Evolutionary conservation across 2,329 filamentous ascomycete species (phyloP).

Genomic region (Penicillium janthinellum): DNA sequence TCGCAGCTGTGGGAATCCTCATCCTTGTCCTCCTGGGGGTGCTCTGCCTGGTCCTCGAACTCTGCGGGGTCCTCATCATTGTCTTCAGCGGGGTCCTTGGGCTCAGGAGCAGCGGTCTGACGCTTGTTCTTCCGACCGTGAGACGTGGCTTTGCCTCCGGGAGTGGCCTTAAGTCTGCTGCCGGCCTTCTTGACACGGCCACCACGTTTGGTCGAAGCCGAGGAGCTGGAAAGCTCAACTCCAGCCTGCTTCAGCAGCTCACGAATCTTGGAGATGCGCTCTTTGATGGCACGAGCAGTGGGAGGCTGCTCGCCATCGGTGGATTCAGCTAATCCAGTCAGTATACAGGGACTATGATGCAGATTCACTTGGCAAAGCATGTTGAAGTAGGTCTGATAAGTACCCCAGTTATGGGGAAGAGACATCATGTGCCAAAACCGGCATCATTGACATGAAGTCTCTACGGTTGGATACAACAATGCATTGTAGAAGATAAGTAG

Average conservation of each 20-base stretch:
- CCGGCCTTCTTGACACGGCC: neutral
- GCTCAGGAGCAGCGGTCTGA: neutral
- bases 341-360: neutral
- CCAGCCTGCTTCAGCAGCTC: slow-evolving; percentile 17
- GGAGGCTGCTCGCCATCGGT: slow-evolving; percentile 24
- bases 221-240: neutral
- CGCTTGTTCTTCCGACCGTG: slow-evolving; percentile 1
- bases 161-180: neutral
- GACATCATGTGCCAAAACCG: neutral
- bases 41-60: neutral
- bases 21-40: neutral
- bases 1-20: neutral
- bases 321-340: slow-evolving; percentile 18
- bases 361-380: no score
- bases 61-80: neutral
- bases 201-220: neutral
- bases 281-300: slow-evolving; percentile 44
- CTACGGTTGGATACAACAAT: no score
- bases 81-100: neutral
- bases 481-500: neutral
- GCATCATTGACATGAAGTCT: no score
- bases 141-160: neutral
- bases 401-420: neutral
- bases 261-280: slow-evolving; percentile 42
- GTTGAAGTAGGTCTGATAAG: no score